Base-by-base conservation (phyloP, 164 flowering plant species). In the Vitis rotundifolia region DNA sequence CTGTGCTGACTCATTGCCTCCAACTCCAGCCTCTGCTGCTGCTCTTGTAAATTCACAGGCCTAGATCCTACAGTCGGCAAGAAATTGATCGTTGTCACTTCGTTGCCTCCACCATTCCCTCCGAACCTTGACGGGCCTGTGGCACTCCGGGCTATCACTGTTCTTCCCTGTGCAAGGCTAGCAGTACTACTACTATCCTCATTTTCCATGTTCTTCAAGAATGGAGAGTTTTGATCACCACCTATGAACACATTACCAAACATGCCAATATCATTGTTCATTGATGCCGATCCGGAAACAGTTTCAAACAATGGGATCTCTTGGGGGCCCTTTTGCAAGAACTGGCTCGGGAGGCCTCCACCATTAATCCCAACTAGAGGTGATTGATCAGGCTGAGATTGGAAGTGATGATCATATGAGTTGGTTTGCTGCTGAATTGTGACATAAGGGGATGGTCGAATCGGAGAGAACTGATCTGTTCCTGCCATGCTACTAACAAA, bases 31-130 rank as follows among this genome's bases (percentile, higher is more conserved):
- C 69, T 29, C 8, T 59, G 67, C 49, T 62, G 66, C 15, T 69
- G 72, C 63, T 73, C 81, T 9, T 81, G 79, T 62, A 77, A 48
- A 72, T 67, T 73, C 2, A 50, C 65, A 3, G 65, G 66, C 73
- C 82, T 75, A 47, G 83, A 53, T 13, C 80, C 82, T 61, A 81
- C 84, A 14, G 80, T 67, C 61, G 87, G 86, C 76, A 86, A 56
- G 56, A 86, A 82, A 68, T 86, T 87, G 5, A 73, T 73, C 0
- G 84, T 83, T 58, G 60, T 66, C 76, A 68, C 67, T n/a, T 71
- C 75, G 15, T 49, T 54, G 22, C 57, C 64, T 16, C 67, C 62
- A 19, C 31, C 37, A 2, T 48, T 52, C 47, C 66, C 77, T 37
- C 79, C 76, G 26, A 73, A 73, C 49, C 72, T 77, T 3, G 80